phyloP scores from a whole-genome alignment of 1,139 yeast species.

The Eremothecium coryli region DNA sequence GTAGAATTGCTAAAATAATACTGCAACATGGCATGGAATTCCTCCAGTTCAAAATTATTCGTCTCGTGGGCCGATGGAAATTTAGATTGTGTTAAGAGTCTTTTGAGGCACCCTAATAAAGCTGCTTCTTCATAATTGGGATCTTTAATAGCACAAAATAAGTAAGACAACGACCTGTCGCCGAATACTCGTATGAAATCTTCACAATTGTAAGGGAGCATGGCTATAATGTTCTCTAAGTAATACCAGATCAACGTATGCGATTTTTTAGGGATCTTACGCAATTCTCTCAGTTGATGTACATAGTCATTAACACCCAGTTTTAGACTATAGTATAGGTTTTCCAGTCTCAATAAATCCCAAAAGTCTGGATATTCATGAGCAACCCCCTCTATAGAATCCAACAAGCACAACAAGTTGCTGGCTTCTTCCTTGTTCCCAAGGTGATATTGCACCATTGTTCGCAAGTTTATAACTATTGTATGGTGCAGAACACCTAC shows the following conservation, averaged over 20 bases:
- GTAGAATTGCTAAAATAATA: slow-evolving; percentile 15
- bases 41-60: slow-evolving; percentile 32
- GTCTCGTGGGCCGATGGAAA: slow-evolving; percentile 40
- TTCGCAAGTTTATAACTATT: slow-evolving; percentile 18
- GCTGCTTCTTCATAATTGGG: slow-evolving; percentile 13
- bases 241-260: slow-evolving; percentile 14
- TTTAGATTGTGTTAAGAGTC: slow-evolving; percentile 21
- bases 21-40: slow-evolving; percentile 24
- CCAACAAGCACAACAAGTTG: slow-evolving; percentile 10
- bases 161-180: slow-evolving; percentile 4
- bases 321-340: slow-evolving; percentile 19
- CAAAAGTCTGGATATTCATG: slow-evolving; percentile 11
- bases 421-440: slow-evolving; percentile 11
- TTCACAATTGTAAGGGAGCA: neutral
- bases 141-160: slow-evolving; percentile 6
- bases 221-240: slow-evolving; percentile 10
- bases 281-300: slow-evolving; percentile 1
- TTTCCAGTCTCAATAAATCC: slow-evolving; percentile 20
- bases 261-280: slow-evolving; percentile 13
- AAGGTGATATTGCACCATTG: slow-evolving; percentile 15
- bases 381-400: slow-evolving; percentile 5
- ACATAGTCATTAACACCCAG: neutral
- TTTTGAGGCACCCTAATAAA: slow-evolving; percentile 16
- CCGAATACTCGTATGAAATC: neutral
- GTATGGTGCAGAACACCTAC: slow-evolving; percentile 13